phyloP scores from a whole-genome alignment of 78 protist genomes.

The Neovahlkampfia damariscottae region DNA sequence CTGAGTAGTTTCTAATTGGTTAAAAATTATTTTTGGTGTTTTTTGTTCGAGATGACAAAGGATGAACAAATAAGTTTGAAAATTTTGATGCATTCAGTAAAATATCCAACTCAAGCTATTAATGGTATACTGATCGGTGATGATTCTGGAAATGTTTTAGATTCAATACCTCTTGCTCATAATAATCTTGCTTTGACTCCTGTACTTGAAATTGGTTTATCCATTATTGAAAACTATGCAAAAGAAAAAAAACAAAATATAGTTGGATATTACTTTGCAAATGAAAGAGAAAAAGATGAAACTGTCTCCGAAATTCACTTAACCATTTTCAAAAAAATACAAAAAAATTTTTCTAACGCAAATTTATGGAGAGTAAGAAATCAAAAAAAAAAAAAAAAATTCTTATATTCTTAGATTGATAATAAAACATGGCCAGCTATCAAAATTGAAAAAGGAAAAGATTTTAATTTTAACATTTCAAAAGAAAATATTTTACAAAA shows the following conservation, averaged over 20 bases:
- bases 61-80: neutral
- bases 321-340: neutral
- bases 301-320: neutral
- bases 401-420: too few relatives aligned
- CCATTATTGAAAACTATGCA: neutral
- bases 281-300: neutral
- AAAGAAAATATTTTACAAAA: too few relatives aligned
- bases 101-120: neutral
- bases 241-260: neutral
- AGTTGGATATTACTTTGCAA: constrained; percentile 1
- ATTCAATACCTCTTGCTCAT: neutral
- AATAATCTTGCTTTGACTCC: neutral
- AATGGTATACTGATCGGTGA: neutral
- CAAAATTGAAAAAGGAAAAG: too few relatives aligned
- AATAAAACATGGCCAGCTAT: too few relatives aligned
- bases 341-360: neutral
- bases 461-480: too few relatives aligned
- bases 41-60: neutral
- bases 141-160: neutral
- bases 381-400: neutral
- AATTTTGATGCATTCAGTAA: neutral
- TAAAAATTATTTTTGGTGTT: neutral
- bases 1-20: too few relatives aligned
- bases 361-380: neutral
- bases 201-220: neutral